phyloP scores from a whole-genome alignment of 495 filamentous ascomycete genomes.

The Podospora pseudopauciseta region DNA sequence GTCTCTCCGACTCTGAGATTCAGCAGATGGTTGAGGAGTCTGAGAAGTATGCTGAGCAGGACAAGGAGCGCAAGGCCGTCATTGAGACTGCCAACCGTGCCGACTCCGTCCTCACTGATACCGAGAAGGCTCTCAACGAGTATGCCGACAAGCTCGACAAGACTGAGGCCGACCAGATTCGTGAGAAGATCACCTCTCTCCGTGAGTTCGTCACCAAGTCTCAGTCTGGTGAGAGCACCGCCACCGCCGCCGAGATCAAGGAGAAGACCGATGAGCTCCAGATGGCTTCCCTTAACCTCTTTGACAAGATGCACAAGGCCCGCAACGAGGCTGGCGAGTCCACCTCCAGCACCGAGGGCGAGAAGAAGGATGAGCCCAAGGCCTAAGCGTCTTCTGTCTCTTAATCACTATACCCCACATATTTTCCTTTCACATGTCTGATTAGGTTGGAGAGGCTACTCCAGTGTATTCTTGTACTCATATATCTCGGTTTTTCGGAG shows the following conservation, averaged over 20 bases:
- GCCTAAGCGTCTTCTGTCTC: conserved; percentile 18
- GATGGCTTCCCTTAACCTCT: conserved; percentile 89
- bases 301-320: conserved; percentile 99
- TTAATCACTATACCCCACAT: conserved; percentile 25
- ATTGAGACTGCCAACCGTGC: conserved; percentile 96
- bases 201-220: conserved; percentile 91
- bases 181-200: conserved; percentile 86
- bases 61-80: conserved; percentile 94
- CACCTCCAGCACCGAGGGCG: conserved; percentile 59
- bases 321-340: conserved; percentile 59
- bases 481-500: conserved; percentile 33
- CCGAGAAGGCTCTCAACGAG: conserved; percentile 97
- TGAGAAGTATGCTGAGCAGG: conserved; percentile 89
- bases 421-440: conserved; percentile 31
- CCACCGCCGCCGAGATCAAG: conserved; percentile 89
- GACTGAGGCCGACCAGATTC: conserved; percentile 84
- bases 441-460: conserved; percentile 34
- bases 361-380: conserved; percentile 74
- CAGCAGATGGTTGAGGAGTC: conserved; percentile 95
- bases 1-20: conserved; percentile 93
- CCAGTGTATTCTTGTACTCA: conserved; percentile 46
- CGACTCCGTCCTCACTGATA: conserved; percentile 94
- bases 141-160: conserved; percentile 95
- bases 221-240: conserved; percentile 83
- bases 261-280: conserved; percentile 97